Evolutionary conservation across 768 basidiomycete genomes (phyloP).

Genomic region (Trametes sanguinea): DNA sequence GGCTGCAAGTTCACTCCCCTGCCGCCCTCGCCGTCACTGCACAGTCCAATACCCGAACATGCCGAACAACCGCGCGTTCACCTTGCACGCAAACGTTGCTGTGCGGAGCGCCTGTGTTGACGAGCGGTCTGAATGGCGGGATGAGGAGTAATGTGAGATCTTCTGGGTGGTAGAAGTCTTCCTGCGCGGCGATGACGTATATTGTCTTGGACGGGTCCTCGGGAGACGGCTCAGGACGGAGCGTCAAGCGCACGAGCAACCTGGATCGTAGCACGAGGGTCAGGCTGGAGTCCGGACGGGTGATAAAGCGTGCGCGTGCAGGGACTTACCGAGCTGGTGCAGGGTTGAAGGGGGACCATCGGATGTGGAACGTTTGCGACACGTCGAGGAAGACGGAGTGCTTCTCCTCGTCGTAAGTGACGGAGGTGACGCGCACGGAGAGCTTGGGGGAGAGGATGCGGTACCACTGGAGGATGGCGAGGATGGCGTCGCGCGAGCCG

Average conservation of each 20-base stretch:
- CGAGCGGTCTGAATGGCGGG: slow-evolving; percentile 43
- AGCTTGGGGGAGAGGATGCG: slow-evolving; percentile 60
- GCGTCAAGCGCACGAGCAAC: slow-evolving; percentile 50
- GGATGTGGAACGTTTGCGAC: slow-evolving; percentile 55
- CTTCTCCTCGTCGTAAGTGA: slow-evolving; percentile 49
- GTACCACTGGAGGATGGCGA: slow-evolving; percentile 68
- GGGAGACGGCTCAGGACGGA: slow-evolving; percentile 33
- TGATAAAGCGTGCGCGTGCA: background rate
- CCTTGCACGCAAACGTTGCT: slow-evolving; percentile 26
- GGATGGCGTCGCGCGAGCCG: slow-evolving; percentile 55
- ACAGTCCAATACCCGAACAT: slow-evolving; percentile 22
- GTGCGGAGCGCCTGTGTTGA: slow-evolving; percentile 36
- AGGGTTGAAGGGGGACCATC: slow-evolving; percentile 46
- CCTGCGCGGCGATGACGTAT: slow-evolving; percentile 55
- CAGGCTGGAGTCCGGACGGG: background rate
- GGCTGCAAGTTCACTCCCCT: slow-evolving; percentile 19
- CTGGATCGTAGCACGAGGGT: slow-evolving; percentile 29
- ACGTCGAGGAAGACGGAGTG: slow-evolving; percentile 52
- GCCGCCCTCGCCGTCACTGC: slow-evolving; percentile 21
- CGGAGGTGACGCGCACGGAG: slow-evolving; percentile 42
- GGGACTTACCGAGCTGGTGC: slow-evolving; percentile 46
- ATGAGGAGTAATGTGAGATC: slow-evolving; percentile 47
- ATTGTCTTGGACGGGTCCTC: slow-evolving; percentile 36
- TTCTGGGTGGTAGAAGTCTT: slow-evolving; percentile 62
- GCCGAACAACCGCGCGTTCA: slow-evolving; percentile 22